Conservation (phyloP, 31 red algal genomes). For the Odonthalia washingtoniensis region DNA sequence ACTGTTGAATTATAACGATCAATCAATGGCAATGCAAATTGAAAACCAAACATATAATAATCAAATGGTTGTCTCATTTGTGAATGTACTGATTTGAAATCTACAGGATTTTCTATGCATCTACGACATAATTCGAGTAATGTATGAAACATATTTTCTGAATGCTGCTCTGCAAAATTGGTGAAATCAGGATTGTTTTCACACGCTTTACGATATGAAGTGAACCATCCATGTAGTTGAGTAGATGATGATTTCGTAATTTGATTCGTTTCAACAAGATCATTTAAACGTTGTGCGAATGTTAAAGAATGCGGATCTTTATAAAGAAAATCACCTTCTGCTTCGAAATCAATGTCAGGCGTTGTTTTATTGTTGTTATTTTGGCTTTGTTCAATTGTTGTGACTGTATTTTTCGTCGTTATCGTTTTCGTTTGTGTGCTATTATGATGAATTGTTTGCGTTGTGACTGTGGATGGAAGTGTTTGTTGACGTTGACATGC, state of each 20-base stretch:
- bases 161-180: constrained; percentile 45
- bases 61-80: constrained; percentile 83
- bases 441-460: no score
- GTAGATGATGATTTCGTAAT: constrained; percentile 22
- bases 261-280: constrained; percentile 31
- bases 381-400: no score
- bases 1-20: constrained; percentile 51
- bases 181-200: constrained; percentile 31
- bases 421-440: no score
- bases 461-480: no score
- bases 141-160: constrained; percentile 77
- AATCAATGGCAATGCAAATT: constrained; percentile 76
- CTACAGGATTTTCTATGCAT: constrained; percentile 31
- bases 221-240: constrained; percentile 40
- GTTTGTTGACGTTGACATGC: no score
- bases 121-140: constrained; percentile 74
- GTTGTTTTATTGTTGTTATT: no score
- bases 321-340: constrained; percentile 3
- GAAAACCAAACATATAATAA: constrained; percentile 85
- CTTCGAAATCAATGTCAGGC: neutral
- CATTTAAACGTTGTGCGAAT: constrained; percentile 41
- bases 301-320: constrained; percentile 4
- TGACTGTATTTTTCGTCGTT: no score
- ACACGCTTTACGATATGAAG: constrained; percentile 42
- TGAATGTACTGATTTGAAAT: constrained; percentile 77